Percentiles rank a stretch among this genome's conserved stretches.
These are phyloP conservation scores for Pulveroboletus sp. DNA, from an alignment of 768 basidiomycete species.

Conservation along the genomic window DNA sequence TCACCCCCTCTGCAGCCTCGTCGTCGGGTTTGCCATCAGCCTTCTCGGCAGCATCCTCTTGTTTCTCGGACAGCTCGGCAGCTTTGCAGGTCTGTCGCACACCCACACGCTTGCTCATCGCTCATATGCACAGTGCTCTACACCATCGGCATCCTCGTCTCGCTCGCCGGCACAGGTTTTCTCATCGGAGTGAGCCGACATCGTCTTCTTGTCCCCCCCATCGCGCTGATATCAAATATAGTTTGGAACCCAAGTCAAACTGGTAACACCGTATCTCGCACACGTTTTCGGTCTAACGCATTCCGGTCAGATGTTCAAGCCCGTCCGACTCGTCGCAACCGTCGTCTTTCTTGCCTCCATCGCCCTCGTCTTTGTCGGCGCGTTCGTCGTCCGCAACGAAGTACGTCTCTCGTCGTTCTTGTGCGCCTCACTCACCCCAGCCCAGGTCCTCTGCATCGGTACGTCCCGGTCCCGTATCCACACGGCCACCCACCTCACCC, in stretches of 20 bases:
- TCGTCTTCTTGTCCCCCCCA: background rate
- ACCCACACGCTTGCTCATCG: background rate
- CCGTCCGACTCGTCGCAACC: conserved; percentile 81
- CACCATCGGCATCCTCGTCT: conserved; percentile 76
- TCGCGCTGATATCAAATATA: conserved; percentile 27
- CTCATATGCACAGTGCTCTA: conserved; percentile 74
- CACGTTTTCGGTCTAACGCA: background rate
- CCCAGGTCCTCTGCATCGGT: conserved; percentile 69
- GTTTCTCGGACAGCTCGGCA: conserved; percentile 62
- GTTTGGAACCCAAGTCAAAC: conserved; percentile 80
- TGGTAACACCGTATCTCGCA: conserved; percentile 43
- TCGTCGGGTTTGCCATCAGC: conserved; percentile 75
- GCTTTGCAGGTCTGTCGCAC: conserved; percentile 68
- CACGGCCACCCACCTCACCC: background rate
- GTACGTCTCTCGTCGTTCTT: conserved; percentile 37
- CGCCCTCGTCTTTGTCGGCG: conserved; percentile 79
- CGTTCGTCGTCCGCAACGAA: conserved; percentile 71
- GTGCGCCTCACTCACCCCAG: background rate
- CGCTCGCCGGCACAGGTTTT: conserved; percentile 87
- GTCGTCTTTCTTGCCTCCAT: conserved; percentile 77
- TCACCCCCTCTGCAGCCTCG: conserved; percentile 46
- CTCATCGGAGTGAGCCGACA: conserved; percentile 75
- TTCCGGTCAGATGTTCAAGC: conserved; percentile 83
- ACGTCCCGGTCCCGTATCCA: conserved; percentile 7
- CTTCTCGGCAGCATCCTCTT: conserved; percentile 76